phyloP scores from a whole-genome alignment of 2,329 filamentous ascomycete genomes.

The Colletotrichum zoysiae region DNA sequence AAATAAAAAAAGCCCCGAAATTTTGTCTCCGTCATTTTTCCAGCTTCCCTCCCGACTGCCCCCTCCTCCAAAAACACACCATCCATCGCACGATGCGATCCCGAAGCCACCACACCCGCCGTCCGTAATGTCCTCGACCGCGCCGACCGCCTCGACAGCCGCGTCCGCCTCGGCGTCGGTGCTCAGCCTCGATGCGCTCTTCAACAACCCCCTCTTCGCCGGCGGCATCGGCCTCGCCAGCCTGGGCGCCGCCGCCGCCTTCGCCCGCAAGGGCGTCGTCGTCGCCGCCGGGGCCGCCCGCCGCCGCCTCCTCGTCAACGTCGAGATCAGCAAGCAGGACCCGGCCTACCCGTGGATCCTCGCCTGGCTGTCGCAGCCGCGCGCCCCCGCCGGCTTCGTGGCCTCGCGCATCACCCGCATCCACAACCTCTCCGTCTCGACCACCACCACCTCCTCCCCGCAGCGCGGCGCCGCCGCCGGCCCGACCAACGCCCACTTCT shows the following conservation, averaged over 20 bases:
- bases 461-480: conserved; percentile 69
- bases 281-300: conserved; percentile 80
- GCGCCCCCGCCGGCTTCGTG: conserved; percentile 72
- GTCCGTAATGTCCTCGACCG: conserved; percentile 33
- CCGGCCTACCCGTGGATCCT: conserved; percentile 94
- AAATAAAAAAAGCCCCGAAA: conserved; percentile 17
- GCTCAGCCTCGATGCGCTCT: conserved; percentile 67
- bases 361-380: conserved; percentile 91
- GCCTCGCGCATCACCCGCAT: conserved; percentile 69
- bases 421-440: conserved; percentile 71
- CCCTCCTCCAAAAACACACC: not conserved
- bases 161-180: conserved; percentile 45
- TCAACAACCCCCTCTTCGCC: conserved; percentile 73
- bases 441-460: conserved; percentile 61
- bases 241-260: conserved; percentile 83
- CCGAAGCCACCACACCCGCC: conserved; percentile 20
- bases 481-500: conserved; percentile 82
- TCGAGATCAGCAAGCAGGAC: conserved; percentile 96
- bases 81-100: conserved; percentile 23
- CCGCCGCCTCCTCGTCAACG: conserved; percentile 89
- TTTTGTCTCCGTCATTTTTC: conserved; percentile 3
- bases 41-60: not conserved
- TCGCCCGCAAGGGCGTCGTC: conserved; percentile 83
- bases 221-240: conserved; percentile 91
- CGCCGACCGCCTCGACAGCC: not conserved